Base-by-base conservation (phyloP, 306 rosid species). In the Dicorynia guianensis region DNA sequence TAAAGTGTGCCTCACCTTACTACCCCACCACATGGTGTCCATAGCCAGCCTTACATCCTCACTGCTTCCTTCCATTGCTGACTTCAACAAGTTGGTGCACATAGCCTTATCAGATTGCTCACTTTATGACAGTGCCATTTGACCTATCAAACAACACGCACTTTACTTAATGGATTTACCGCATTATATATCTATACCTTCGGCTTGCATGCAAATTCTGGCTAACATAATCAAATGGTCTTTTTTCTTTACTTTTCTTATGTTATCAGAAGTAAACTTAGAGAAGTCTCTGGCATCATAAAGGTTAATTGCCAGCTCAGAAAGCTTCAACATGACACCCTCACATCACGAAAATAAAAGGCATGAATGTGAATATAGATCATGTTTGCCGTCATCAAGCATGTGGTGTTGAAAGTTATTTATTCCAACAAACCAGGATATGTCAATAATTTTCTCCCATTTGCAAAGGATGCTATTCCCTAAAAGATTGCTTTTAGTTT, bases 281-380 rank as follows among this genome's bases (percentile, higher is more conserved):
- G 10, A n/a, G 33, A 14, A 44, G 19, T 72, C 8, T 44, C 30
- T 2, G 36, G 44, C 58, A 61, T 61, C 61, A 61, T 60, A 73
- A 73, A 73, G 78, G 14, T 61, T 60, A 61, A 50, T 17, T 73
- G 15, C 69, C 78, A 73, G 14, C 25, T 48, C 50, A 35, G 11
- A 73, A 60, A 61, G 78, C 39, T 73, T 50, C 30, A 1, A 25
- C 2, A 11, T 59, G 47, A 60, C 20, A 10, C 50, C 10, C 60
- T 58, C 47, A n/a, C 47, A 58, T 6, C 9, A 59, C 18, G 12
- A 40, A 42, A 5, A 6, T 25, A 42, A 5, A 12, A 15, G 8
- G 52, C 35, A 36, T 25, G 50, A 69, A 67, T 30, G 58, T 14
- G 59, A 9, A 48, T 9, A 68, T 33, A 50, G 35, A 34, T 68